Evolutionary conservation across 306 rosid genomes (phyloP).

Genomic region (Medicago arabica): DNA sequence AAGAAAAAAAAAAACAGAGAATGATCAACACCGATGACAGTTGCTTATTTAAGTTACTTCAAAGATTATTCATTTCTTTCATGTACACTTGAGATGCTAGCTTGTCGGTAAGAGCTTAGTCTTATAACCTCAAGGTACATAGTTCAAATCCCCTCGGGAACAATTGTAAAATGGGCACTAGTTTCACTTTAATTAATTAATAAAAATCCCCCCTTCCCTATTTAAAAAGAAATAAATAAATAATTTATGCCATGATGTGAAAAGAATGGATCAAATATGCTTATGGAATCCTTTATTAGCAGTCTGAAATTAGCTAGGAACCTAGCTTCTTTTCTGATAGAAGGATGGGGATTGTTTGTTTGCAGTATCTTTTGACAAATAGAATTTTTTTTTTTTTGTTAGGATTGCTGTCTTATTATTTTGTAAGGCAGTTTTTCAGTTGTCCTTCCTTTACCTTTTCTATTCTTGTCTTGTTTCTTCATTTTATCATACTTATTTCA

Average conservation of each 20-base stretch:
- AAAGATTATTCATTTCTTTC: neutral
- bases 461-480: conserved; percentile 13
- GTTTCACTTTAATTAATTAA: too few species aligned
- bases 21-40: too few species aligned
- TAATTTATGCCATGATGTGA: neutral
- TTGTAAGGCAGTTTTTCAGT: neutral
- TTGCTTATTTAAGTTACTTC: neutral
- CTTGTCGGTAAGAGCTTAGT: too few species aligned
- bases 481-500: conserved; percentile 34
- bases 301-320: conserved; percentile 15
- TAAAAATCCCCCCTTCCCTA: too few species aligned
- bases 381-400: neutral
- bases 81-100: neutral
- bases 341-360: neutral
- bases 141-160: too few species aligned
- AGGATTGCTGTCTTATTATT: neutral
- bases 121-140: too few species aligned
- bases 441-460: conserved; percentile 12
- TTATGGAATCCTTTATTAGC: neutral
- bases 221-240: too few species aligned
- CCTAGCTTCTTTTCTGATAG: neutral
- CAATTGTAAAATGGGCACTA: too few species aligned
- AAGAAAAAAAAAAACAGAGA: too few species aligned
- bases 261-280: conserved; percentile 9
- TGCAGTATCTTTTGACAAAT: neutral